Base-by-base conservation (phyloP, 139 green algal species). In the Astrephomene gubernaculifera region DNA sequence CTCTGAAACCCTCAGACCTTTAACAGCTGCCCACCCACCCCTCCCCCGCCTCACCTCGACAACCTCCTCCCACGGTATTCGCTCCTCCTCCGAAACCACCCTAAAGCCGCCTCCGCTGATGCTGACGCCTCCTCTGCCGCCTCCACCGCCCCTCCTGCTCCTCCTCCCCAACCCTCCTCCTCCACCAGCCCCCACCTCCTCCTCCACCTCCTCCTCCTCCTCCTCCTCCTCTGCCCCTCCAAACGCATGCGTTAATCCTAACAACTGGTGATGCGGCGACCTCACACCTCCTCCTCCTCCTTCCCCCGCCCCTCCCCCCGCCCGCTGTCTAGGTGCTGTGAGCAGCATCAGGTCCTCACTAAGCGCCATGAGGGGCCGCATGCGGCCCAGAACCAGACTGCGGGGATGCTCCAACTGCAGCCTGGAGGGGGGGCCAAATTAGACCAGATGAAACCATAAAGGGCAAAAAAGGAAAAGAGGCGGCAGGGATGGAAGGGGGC, bases 361-460 rank as follows among this genome's bases (percentile, higher is more conserved):
- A 14, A 41, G 41, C 17, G 60, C 41, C 41, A 83, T 38, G 60
- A 63, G 41, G 10, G 76, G 76, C 9, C 60, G 60, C 76, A 83
- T 61, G 76, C 76, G 76, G 61, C 60, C 76, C 76, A 83, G 38
- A n/a, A 61, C 57, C 57, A 83, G 57, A 4, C 39, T 71, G 27
- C 76, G 76, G 25, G 76, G 76, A 60, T 83, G 57, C 36, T 83
- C 57, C 60, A 83, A 39, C 57, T 83, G 54, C 24, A 83, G 60
- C 57, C 76, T 83, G 69, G 9, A 27, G 39, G 24, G 2, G 25
- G 38, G 33, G 68, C 12, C 60, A 67, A 57, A 17, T 57, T 12
- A n/a, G n/a, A n/a, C n/a, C n/a, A n/a, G n/a, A n/a, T n/a, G n/a
- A n/a, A n/a, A n/a, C n/a, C n/a, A n/a, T n/a, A n/a, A n/a, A n/a